Evolutionary conservation across 2,329 filamentous ascomycete genomes (phyloP).

Genomic region (Byssoonygena ceratinophila): DNA sequence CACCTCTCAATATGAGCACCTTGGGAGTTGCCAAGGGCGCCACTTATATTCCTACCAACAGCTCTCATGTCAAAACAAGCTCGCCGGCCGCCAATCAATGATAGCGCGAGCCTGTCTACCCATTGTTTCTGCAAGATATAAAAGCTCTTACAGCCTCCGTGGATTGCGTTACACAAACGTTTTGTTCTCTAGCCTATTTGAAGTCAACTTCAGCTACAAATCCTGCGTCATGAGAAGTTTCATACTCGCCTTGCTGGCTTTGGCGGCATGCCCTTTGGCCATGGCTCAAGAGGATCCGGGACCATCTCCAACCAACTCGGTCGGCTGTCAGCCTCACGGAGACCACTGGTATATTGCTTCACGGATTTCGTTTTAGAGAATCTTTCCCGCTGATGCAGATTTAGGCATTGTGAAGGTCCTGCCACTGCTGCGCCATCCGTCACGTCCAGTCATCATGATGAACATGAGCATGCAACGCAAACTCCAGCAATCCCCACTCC

Average conservation of each 20-base stretch:
- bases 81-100: not conserved
- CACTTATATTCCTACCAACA: not conserved
- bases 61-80: not conserved
- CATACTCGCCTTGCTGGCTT: conserved; percentile 3
- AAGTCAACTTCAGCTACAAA: not conserved
- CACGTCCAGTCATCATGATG: conserved; percentile 6
- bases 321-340: conserved; percentile 17
- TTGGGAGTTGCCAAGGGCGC: conserved; percentile 8
- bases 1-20: conserved; percentile 1
- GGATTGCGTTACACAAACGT: no score
- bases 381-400: not conserved
- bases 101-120: not conserved
- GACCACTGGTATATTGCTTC: conserved; percentile 16
- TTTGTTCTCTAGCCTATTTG: no score
- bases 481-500: conserved; percentile 19
- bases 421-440: conserved; percentile 5
- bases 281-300: conserved; percentile 20
- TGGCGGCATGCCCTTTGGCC: conserved; percentile 8
- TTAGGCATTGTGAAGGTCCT: conserved; percentile 26
- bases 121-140: conserved; percentile 1
- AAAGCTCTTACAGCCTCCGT: not conserved
- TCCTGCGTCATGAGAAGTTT: conserved; percentile 3
- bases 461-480: conserved; percentile 18
- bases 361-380: not conserved
- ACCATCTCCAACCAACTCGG: conserved; percentile 25